These are phyloP conservation scores for Phialemoniopsis sp. DNA, from an alignment of 2,329 filamentous ascomycete genomes.

Conservation along the genomic window DNA sequence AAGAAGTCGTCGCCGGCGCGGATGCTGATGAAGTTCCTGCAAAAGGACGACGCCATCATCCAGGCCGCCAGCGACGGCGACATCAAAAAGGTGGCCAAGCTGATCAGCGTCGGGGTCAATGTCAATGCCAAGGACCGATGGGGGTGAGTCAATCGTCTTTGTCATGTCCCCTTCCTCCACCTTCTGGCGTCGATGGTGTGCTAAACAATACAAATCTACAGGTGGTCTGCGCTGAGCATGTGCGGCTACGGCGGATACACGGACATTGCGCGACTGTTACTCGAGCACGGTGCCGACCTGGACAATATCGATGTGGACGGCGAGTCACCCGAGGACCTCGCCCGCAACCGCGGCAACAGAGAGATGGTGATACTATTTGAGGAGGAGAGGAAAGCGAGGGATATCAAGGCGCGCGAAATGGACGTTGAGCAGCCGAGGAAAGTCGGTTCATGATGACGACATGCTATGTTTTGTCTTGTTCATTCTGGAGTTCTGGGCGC, in stretches of 20 bases:
- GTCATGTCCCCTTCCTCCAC: no score
- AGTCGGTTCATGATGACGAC: neutral
- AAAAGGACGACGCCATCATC: constrained; percentile 19
- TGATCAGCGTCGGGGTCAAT: constrained; percentile 18
- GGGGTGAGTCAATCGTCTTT: constrained; percentile 11
- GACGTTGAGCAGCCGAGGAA: neutral
- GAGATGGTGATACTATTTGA: constrained; percentile 5
- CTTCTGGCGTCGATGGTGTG: no score
- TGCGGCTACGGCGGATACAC: constrained; percentile 17
- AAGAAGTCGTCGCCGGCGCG: constrained; percentile 12
- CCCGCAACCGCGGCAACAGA: constrained; percentile 3
- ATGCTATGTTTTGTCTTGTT: no score
- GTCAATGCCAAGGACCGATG: constrained; percentile 20
- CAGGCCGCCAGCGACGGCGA: constrained; percentile 20
- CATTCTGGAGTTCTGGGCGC: no score
- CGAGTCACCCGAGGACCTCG: constrained; percentile 3
- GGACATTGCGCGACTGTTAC: constrained; percentile 12
- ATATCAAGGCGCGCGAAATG: neutral
- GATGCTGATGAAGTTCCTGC: constrained; percentile 17
- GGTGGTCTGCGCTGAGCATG: constrained; percentile 20
- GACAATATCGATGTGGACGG: constrained; percentile 5
- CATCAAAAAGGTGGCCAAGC: constrained; percentile 14
- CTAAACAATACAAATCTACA: constrained; percentile 3
- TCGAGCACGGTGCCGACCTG: constrained; percentile 1
- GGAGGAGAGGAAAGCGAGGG: neutral